Conservation (phyloP, 768 basidiomycete species). For the Podaxis sp. region DNA sequence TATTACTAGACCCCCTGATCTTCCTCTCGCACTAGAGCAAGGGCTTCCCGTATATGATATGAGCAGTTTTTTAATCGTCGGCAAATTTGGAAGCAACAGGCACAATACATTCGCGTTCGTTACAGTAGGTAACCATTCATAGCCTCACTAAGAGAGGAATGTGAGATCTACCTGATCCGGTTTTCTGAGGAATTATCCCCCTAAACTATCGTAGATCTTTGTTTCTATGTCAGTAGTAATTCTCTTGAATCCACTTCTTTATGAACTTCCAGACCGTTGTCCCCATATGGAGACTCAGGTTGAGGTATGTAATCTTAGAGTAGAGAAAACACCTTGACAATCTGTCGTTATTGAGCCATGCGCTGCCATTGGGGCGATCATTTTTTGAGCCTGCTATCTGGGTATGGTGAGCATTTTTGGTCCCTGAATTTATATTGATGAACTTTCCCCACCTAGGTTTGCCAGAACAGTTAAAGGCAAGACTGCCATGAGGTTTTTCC, state of each 20-base stretch:
- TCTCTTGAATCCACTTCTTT: slow-evolving; percentile 2
- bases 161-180: slow-evolving; percentile 9
- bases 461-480: slow-evolving; percentile 37
- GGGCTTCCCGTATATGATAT: not conserved
- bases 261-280: not conserved
- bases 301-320: not conserved
- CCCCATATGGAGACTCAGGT: slow-evolving; percentile 5
- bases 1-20: not conserved
- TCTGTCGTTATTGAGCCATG: slow-evolving; percentile 2
- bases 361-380: slow-evolving; percentile 2
- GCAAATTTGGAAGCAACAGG: not conserved
- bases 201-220: slow-evolving; percentile 2
- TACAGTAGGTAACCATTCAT: slow-evolving; percentile 8
- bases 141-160: not conserved
- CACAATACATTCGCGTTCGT: slow-evolving; percentile 3
- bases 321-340: slow-evolving; percentile 2
- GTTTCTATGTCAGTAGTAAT: slow-evolving; percentile 2
- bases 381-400: not conserved
- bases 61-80: not conserved
- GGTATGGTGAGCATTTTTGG: not conserved
- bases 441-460: slow-evolving; percentile 8
- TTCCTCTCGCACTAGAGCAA: not conserved
- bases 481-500: slow-evolving; percentile 25
- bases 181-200: not conserved
- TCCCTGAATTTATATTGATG: slow-evolving; percentile 10